Base-by-base conservation (phyloP, 176 grass and related monocot species). In the Olyra latifolia region DNA sequence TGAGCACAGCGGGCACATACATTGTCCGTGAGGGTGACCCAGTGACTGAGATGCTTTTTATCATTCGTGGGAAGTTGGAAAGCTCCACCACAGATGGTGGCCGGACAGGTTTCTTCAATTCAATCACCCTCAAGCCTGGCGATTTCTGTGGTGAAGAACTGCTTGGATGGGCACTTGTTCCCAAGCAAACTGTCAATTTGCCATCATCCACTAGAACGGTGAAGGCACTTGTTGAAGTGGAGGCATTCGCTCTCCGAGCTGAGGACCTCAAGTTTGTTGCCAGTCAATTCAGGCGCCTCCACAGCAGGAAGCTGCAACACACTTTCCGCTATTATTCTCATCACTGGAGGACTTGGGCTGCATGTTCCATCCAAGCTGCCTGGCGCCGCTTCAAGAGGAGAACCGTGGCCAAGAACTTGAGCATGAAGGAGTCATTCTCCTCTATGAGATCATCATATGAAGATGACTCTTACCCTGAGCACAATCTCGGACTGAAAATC, bases 61-160 rank as follows among this genome's bases (percentile, higher is more conserved):
- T 99, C 50, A 91, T 95, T 69, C 93, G 96, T 46, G 96, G 96
- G 22, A 93, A 93, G 44, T 71, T 99, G 66, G 96, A 99, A 61
- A 99, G 96, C 52, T 99, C 88, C 61, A 99, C 96, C 22, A 99
- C 96, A 25, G 91, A 95, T 67, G 96, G 96, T 16, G 96, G 96
- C 48, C 75, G 90, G 28, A 99, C 86, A 1, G 96, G 90, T 28
- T 99, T 99, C 88, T 99, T 99, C 82, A 99, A 99, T 75, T 93
- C 96, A 0, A 99, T 85, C 50, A 79, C n/a, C 8, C 79, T 99
- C 29, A 93, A 83, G 35, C 80, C 90, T 39, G 88, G 93, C 3
- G 93, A 93, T 25, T 99, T 99, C 87, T 93, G 92, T 13, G 96
- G 96, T 0, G 93, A 99, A 71, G 96, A 99, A 27, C 85, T 99